These are phyloP conservation scores for Wickerhamiella siamensis DNA, from an alignment of 805 yeast genomes.

Conservation along the genomic window DNA sequence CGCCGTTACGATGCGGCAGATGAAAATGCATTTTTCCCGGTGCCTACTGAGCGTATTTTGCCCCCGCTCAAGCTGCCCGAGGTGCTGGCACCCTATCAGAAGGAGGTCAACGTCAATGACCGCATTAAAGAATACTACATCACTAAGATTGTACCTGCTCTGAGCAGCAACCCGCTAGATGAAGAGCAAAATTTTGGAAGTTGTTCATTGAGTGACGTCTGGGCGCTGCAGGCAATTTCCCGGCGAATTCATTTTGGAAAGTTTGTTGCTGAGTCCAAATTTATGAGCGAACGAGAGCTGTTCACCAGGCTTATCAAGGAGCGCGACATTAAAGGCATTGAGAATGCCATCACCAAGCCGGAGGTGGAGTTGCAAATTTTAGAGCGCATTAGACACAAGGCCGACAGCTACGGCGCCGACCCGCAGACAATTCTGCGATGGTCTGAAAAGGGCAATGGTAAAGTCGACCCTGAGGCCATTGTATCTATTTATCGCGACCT, in stretches of 20 bases:
- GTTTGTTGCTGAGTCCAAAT: constrained; percentile 95
- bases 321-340: constrained; percentile 58
- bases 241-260: constrained; percentile 93
- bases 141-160: constrained; percentile 56
- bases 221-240: constrained; percentile 72
- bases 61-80: constrained; percentile 72
- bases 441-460: constrained; percentile 49
- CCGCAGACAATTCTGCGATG: constrained; percentile 50
- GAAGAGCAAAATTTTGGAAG: constrained; percentile 81
- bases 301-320: constrained; percentile 52
- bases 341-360: constrained; percentile 67
- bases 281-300: constrained; percentile 45
- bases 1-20: constrained; percentile 92
- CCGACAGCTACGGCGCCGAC: constrained; percentile 75
- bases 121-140: constrained; percentile 58
- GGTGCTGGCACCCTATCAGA: constrained; percentile 58
- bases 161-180: constrained; percentile 53
- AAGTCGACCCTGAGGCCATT: constrained; percentile 68
- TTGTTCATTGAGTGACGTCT: constrained; percentile 72
- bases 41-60: constrained; percentile 41
- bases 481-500: constrained; percentile 74
- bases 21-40: constrained; percentile 70
- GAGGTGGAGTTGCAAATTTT: constrained; percentile 79
- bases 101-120: constrained; percentile 61
- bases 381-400: constrained; percentile 64